Percentiles rank a stretch among this genome's conserved stretches.
phyloP scores from a whole-genome alignment of 768 basidiomycete genomes.

The Pholiota conissans region DNA sequence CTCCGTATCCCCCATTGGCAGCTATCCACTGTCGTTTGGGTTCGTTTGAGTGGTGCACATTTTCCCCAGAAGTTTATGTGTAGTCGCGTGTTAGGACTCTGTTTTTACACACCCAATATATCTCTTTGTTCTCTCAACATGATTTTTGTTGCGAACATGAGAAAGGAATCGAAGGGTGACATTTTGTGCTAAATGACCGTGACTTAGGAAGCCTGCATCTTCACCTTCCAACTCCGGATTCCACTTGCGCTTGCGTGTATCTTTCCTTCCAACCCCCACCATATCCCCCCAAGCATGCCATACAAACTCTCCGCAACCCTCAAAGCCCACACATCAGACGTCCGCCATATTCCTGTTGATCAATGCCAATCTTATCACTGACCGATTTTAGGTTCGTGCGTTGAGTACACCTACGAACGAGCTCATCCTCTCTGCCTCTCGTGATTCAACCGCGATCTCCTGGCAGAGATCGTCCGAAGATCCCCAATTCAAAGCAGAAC shows the following conservation, averaged over 20 bases:
- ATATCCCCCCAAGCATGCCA: conserved; percentile 23
- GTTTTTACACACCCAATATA: conserved; percentile 2
- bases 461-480: conserved; percentile 64
- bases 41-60: conserved; percentile 89
- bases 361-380: conserved; percentile 9
- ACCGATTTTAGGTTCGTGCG: conserved; percentile 69
- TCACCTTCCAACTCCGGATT: conserved; percentile 32
- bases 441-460: conserved; percentile 87
- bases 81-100: conserved; percentile 1
- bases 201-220: conserved; percentile 13
- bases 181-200: conserved; percentile 1
- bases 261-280: conserved; percentile 11
- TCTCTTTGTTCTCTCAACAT: background rate
- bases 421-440: conserved; percentile 85
- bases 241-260: conserved; percentile 18
- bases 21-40: conserved; percentile 58
- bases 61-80: conserved; percentile 13
- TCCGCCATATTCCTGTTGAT: conserved; percentile 14
- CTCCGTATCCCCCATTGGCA: conserved; percentile 84
- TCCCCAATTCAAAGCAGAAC: conserved; percentile 52
- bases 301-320: conserved; percentile 33
- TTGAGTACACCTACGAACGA: conserved; percentile 74
- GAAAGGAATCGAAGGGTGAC: conserved; percentile 2
- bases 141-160: background rate
- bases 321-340: conserved; percentile 31